Base-by-base conservation (phyloP, 192 early-diverging fungal species). In the Coemansia reversa region DNA sequence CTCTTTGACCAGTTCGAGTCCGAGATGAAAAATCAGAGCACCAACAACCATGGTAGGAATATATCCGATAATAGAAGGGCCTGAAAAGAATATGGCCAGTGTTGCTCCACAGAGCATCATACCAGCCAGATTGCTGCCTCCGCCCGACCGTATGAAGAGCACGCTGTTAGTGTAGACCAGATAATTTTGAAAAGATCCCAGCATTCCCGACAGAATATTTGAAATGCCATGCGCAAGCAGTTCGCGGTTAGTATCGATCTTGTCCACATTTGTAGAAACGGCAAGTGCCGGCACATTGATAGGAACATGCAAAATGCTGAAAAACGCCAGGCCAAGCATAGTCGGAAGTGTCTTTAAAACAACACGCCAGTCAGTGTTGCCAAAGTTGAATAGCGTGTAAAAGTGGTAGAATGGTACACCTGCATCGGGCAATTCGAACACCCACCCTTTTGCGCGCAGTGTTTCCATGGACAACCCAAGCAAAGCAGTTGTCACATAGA, bases 31-130 rank as follows among this genome's bases (percentile, higher is more conserved):
- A 57, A 99, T 99, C 8, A 98, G 81, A 27, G 92, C 88, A 16
- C 94, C 96, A 11, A 99, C 93, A 12, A 97, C 90, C 83, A 98
- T 91, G 1, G 92, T 89, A 5, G 97, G 97, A 22, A 99, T 94
- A 69, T 90, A 95, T 3, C 89, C 88, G 27, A 97, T 91, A 16
- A 99, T 88, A 62, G 89, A 83, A 2, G 90, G 90, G 0, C 97
- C 97, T 0, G 86, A 82, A 5, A 97, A 70, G 81, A 93, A 93
- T 32, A 97, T 69, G 25, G 85, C 82, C 0, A 87, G 63, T 0
- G 96, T 93, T 16, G 84, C 91, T 5, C 75, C 67, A 0, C 90
- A 86, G 25, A 99, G 84, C 86, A 98, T 86, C 25, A 90, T 51
- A 8, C 94, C 95, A 3, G 93, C 93, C n/a, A 93, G 76, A 5